phyloP scores from a whole-genome alignment of 495 filamentous ascomycete species.

The Tuber magnatum region DNA sequence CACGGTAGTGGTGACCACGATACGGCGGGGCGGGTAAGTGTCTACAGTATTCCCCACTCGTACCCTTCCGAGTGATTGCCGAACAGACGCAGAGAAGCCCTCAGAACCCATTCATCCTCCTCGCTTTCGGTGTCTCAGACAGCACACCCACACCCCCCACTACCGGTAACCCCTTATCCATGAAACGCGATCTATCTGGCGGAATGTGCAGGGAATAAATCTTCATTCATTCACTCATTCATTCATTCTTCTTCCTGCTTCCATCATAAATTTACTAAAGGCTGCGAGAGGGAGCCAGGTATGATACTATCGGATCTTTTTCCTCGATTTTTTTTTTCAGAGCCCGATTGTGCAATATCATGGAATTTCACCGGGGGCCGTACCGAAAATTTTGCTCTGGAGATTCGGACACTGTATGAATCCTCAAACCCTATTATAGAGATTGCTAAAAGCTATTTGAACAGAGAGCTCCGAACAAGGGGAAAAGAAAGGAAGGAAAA shows the following conservation, averaged over 20 bases:
- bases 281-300: neutral
- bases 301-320: neutral
- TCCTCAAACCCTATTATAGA: neutral
- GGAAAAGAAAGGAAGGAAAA: too few relatives aligned
- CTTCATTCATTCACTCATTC: neutral
- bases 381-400: neutral
- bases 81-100: neutral
- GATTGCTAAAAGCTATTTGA: too few relatives aligned
- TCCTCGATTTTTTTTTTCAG: neutral
- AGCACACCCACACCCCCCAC: neutral
- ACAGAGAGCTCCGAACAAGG: too few relatives aligned
- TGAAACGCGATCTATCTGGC: neutral
- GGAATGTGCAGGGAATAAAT: neutral
- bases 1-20: neutral
- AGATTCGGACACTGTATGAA: neutral
- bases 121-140: neutral
- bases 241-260: neutral
- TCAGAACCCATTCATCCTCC: neutral
- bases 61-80: neutral
- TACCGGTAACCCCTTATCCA: neutral
- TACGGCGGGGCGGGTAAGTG: neutral
- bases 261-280: neutral
- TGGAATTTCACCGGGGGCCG: neutral
- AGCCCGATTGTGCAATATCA: neutral
- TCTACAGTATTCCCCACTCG: neutral